A percentile compares a stretch with the other conserved stretches of the same genome.
Evolutionary conservation across 495 filamentous ascomycete genomes (phyloP).

Genomic region (Bombardia bombarda): DNA sequence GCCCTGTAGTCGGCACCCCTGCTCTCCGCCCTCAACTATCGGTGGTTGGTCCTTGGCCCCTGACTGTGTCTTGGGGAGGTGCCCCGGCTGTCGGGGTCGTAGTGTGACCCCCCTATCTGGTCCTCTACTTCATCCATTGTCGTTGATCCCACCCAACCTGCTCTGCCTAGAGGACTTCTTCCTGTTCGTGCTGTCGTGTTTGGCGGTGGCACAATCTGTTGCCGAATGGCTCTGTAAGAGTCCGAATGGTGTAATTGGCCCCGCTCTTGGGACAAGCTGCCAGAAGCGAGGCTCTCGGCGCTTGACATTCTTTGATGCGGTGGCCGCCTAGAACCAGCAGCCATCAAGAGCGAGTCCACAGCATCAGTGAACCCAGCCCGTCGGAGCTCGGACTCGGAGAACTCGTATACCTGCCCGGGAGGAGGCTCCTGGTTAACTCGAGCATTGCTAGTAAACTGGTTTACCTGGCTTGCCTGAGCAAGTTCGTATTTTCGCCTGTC

Average conservation of each 20-base stretch:
- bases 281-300: conserved; percentile 20
- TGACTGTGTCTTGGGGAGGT: too few species aligned
- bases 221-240: conserved; percentile 1
- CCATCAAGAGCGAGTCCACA: conserved; percentile 3
- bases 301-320: conserved; percentile 22
- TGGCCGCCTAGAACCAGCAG: conserved; percentile 4
- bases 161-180: conserved; percentile 27
- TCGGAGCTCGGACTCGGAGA: conserved; percentile 41
- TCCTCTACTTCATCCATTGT: conserved; percentile 21
- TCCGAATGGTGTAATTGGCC: conserved; percentile 2
- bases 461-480: conserved; percentile 52
- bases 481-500: conserved; percentile 63
- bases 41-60: conserved; percentile 3
- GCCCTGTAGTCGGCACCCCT: not conserved
- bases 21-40: conserved; percentile 12
- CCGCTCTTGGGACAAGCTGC: conserved; percentile 5
- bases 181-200: conserved; percentile 10
- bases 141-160: conserved; percentile 20
- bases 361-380: conserved; percentile 37
- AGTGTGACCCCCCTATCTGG: conserved; percentile 9
- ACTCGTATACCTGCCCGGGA: conserved; percentile 44
- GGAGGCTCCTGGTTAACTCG: conserved; percentile 44
- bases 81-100: not conserved
- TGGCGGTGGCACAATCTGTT: conserved; percentile 12
- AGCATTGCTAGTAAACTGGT: conserved; percentile 35